phyloP scores from a whole-genome alignment of 2,329 filamentous ascomycete genomes.

The Aspergillus alliaceus region DNA sequence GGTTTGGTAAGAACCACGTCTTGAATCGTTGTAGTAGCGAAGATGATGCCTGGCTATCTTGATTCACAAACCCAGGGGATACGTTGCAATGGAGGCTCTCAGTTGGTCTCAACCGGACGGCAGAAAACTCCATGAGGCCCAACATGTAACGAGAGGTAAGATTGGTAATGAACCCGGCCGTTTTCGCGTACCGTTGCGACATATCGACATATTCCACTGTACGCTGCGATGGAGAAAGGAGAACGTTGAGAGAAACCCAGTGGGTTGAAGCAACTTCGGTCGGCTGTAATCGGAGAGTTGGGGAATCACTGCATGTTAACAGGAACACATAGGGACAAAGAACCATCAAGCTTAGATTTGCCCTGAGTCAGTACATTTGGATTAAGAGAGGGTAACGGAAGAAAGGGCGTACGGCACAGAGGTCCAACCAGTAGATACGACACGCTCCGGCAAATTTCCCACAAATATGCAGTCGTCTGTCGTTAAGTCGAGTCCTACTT shows the following conservation, averaged over 20 bases:
- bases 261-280: conserved; percentile 68
- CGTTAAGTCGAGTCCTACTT: conserved; percentile 63
- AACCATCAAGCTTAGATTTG: conserved; percentile 59
- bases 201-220: conserved; percentile 65
- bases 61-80: conserved; percentile 51
- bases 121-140: conserved; percentile 68
- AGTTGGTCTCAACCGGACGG: conserved; percentile 61
- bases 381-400: background rate
- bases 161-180: conserved; percentile 55
- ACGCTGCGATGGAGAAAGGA: conserved; percentile 60
- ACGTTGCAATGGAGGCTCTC: conserved; percentile 60
- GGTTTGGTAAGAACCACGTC: conserved; percentile 29
- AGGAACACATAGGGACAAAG: conserved; percentile 69
- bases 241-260: conserved; percentile 65
- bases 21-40: conserved; percentile 28
- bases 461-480: conserved; percentile 48
- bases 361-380: conserved; percentile 16
- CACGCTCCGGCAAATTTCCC: conserved; percentile 65
- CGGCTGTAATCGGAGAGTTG: conserved; percentile 63
- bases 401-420: conserved; percentile 53
- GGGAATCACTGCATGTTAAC: conserved; percentile 56
- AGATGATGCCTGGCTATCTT: conserved; percentile 22
- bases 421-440: conserved; percentile 67
- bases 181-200: conserved; percentile 59
- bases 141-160: conserved; percentile 58